Conservation (phyloP, 352 stramenopile species). For the Phytopythium boreale region DNA sequence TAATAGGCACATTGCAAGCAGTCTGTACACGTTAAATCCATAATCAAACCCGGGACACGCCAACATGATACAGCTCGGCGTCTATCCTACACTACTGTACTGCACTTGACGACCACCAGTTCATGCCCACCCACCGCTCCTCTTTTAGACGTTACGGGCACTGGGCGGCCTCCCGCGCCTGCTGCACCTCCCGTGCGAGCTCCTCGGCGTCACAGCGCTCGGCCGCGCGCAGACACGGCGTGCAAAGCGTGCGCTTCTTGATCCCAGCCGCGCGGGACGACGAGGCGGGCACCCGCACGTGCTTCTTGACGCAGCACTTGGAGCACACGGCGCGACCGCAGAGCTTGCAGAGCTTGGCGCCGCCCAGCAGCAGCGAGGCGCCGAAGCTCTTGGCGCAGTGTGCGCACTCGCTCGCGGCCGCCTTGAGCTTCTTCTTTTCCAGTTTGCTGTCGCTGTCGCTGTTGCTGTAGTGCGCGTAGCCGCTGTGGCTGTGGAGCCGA, state of each 20-base stretch:
- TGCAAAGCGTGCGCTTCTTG: conserved; percentile 17
- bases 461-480: neutral
- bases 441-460: neutral
- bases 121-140: too few relatives aligned
- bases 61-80: too few relatives aligned
- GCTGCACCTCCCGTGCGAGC: conserved; percentile 13
- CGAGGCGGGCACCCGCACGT: conserved; percentile 4
- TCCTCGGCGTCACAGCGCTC: conserved; percentile 12
- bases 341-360: conserved; percentile 16
- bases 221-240: conserved; percentile 14
- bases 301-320: conserved; percentile 26
- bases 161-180: neutral
- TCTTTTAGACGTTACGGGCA: neutral
- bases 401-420: conserved; percentile 5
- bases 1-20: too few relatives aligned
- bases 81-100: too few relatives aligned
- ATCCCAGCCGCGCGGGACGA: neutral
- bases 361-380: conserved; percentile 3
- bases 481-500: neutral
- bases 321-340: conserved; percentile 19
- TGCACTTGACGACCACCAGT: too few relatives aligned
- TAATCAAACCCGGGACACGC: too few relatives aligned
- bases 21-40: too few relatives aligned
- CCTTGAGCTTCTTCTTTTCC: conserved; percentile 4
- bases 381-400: conserved; percentile 20